Base-by-base conservation (phyloP, 441 rosid genomes). In the Bruguiera hainesii region DNA sequence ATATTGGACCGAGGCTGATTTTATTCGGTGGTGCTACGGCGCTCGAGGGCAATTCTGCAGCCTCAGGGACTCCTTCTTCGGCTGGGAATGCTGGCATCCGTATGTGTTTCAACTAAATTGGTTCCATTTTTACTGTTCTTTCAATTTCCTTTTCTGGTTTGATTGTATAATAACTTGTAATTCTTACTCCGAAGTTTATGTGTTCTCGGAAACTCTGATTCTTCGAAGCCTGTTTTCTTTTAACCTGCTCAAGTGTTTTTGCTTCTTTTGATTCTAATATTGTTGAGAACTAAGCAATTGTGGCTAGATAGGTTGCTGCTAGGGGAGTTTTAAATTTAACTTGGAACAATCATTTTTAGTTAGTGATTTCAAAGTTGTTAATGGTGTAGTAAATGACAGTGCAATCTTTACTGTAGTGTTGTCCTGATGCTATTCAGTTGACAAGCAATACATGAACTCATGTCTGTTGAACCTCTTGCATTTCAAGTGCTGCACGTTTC, bases 11-110 rank as follows among this genome's bases (percentile, higher is more conserved):
- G 0, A 84, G 98, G 78, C 78, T 95, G 79, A 87, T 95, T 69
- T 79, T 95, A 75, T 95, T 95, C 3, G 99, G 98, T 26, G 98
- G 99, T 62, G 99, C 99, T 60, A 95, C 99, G 0, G 97, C 98
- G 7, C 95, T 95, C 6, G 99, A 91, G 83, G 98, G 99, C 35
- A 95, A 91, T 71, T 87, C 98, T 29, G 90, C 85, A 1, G 89
- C 97, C 59, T 70, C 97, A 0, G 98, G 99, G 57, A 79, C 99
- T 42, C 98, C 98, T 20, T 82, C 99, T 20, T 87, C 99, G 1
- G 96, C 99, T 55, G 99, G 98, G 76, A 90, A 88, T 77, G 97
- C 98, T 11, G 98, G 98, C 78, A 94, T 94, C 76, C 77, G 99
- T 94, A 85, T 8, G 97, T 78, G 65, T 73, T 16, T 75, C 31